A percentile compares a stretch with the other conserved stretches of the same genome.
Evolutionary conservation across 345 rosid species (phyloP).

Genomic region (Citrus sp.): DNA sequence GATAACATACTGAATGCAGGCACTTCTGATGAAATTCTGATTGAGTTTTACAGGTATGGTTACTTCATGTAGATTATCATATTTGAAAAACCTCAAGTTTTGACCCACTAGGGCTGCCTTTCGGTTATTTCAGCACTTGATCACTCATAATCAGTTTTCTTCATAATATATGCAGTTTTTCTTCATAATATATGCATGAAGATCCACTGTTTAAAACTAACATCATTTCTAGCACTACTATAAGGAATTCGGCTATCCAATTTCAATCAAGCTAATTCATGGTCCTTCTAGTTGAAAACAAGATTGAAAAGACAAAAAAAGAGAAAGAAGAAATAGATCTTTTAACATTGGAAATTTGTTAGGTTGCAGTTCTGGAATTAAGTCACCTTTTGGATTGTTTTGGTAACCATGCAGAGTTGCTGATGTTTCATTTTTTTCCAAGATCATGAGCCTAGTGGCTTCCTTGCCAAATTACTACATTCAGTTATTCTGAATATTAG

Average conservation of each 20-base stretch:
- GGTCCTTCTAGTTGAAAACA: too few species aligned
- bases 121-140: neutral
- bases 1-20: constrained; percentile 40
- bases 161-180: neutral
- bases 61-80: neutral
- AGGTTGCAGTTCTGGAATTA: too few species aligned
- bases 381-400: neutral
- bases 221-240: neutral
- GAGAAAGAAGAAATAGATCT: too few species aligned
- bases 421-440: neutral
- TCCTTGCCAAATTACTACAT: neutral
- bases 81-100: neutral
- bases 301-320: too few species aligned
- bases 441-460: neutral
- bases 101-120: neutral
- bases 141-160: neutral
- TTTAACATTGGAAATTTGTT: too few species aligned
- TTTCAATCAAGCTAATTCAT: too few species aligned
- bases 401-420: neutral
- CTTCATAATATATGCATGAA: neutral
- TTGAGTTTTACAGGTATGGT: constrained; percentile 58
- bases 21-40: constrained; percentile 32
- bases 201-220: neutral
- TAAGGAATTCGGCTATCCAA: too few species aligned
- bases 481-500: neutral